Conservation (phyloP, 768 basidiomycete genomes). For the Russula abietina region DNA sequence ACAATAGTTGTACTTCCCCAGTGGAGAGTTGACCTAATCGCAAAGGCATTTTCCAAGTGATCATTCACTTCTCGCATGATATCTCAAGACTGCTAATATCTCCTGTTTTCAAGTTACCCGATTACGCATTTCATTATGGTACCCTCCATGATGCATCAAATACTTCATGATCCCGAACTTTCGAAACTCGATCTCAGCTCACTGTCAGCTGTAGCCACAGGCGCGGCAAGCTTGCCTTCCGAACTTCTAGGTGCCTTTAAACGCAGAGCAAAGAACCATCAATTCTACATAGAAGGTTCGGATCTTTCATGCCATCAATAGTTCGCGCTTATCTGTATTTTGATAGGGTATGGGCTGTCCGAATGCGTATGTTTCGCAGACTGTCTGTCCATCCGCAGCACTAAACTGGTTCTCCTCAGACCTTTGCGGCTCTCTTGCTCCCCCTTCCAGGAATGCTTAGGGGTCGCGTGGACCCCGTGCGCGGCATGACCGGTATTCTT, state of each 20-base stretch:
- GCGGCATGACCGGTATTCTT: slow-evolving; percentile 52
- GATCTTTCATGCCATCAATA: background rate
- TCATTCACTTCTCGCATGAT: background rate
- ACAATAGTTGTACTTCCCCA: slow-evolving; percentile 52
- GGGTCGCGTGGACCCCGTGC: slow-evolving; percentile 25
- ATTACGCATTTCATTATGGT: slow-evolving; percentile 16
- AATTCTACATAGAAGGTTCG: slow-evolving; percentile 3
- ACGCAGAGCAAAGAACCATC: background rate
- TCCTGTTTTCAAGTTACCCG: background rate
- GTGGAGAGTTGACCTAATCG: slow-evolving; percentile 51
- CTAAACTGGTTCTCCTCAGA: slow-evolving; percentile 16
- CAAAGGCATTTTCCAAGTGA: slow-evolving; percentile 56
- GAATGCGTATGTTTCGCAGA: slow-evolving; percentile 14
- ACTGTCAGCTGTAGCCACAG: background rate
- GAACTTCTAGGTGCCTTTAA: slow-evolving; percentile 7
- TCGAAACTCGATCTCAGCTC: slow-evolving; percentile 9
- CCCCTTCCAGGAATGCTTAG: slow-evolving; percentile 14
- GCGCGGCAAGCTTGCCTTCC: slow-evolving; percentile 10
- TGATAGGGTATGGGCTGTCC: slow-evolving; percentile 18
- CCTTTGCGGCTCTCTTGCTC: slow-evolving; percentile 1
- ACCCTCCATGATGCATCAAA: slow-evolving; percentile 16
- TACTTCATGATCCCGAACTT: slow-evolving; percentile 10
- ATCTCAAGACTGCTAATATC: background rate
- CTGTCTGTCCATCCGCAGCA: background rate
- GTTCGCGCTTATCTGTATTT: background rate